Conservation (phyloP, 2,329 filamentous ascomycete genomes). For the Aspergillus aculeatinus region DNA sequence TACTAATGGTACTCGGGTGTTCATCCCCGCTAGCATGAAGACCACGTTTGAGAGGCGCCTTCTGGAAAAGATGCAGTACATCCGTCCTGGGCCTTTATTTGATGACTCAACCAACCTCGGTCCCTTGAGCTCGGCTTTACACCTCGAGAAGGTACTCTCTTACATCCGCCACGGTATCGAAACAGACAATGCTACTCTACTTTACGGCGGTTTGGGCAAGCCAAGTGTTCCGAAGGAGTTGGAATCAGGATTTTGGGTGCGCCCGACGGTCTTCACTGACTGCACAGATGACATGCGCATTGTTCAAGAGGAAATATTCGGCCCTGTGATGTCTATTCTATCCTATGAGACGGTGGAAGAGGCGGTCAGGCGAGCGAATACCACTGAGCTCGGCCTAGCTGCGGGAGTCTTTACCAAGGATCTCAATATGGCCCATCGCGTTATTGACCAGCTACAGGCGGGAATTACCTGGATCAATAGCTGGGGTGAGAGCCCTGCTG, state of each 20-base stretch:
- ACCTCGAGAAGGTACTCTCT: slow-evolving; percentile 72
- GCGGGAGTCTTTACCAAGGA: slow-evolving; percentile 81
- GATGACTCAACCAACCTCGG: slow-evolving; percentile 77
- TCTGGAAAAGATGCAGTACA: slow-evolving; percentile 66
- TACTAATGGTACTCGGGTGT: slow-evolving; percentile 88
- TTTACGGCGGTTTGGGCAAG: slow-evolving; percentile 68
- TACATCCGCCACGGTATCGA: slow-evolving; percentile 77
- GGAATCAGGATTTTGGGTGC: slow-evolving; percentile 74
- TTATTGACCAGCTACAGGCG: slow-evolving; percentile 70
- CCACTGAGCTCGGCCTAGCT: slow-evolving; percentile 74
- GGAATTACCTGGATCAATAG: slow-evolving; percentile 93
- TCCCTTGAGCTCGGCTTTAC: slow-evolving; percentile 71
- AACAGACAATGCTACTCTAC: slow-evolving; percentile 68
- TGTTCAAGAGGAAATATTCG: slow-evolving; percentile 81
- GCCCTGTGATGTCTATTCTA: slow-evolving; percentile 80
- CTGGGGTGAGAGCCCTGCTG: slow-evolving; percentile 87
- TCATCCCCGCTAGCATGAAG: slow-evolving; percentile 69
- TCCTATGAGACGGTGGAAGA: slow-evolving; percentile 70
- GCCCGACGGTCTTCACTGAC: slow-evolving; percentile 80
- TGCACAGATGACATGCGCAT: slow-evolving; percentile 82
- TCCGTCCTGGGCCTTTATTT: slow-evolving; percentile 72
- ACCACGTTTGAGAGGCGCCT: slow-evolving; percentile 66
- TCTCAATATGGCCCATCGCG: slow-evolving; percentile 69
- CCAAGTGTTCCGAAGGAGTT: slow-evolving; percentile 55
- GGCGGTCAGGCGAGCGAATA: slow-evolving; percentile 70